Base-by-base conservation (phyloP, 768 basidiomycete species). In the Rhizopogon rudus region DNA sequence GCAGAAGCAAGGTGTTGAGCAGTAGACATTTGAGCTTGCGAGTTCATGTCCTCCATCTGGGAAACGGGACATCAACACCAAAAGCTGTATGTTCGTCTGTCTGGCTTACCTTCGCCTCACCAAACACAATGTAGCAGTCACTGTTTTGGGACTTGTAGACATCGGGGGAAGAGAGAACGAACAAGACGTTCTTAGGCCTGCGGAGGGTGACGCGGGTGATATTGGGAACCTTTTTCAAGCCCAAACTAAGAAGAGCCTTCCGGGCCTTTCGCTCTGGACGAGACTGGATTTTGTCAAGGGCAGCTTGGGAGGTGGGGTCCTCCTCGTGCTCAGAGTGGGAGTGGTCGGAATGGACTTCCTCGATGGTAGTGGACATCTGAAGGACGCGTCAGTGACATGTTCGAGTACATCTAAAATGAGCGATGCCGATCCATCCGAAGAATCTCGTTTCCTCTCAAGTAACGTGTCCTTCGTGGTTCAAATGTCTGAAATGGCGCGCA, bases 81-180 rank as follows among this genome's bases (percentile, higher is more conserved):
- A 41, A 16, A 52, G 5, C 3, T 25, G 44, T 37, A 35, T 22
- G 44, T 20, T 3, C 29, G 14, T 14, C 37, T n/a, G 20, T 39
- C n/a, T 13, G 20, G 16, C 45, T 5, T 45, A 88, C 88, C 84
- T 93, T 93, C 53, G 91, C 95, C 79, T 98, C 97, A 60, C 97
- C 97, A 65, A 98, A 99, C 60, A 99, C 94, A 69, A 99, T 93
- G 81, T 99, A 98, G 74, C 90, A 93, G 75, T 99, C 97, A 68
- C 92, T 93, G 76, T 93, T 94, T 42, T 89, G 86, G 49, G 91
- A 93, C 80, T 98, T 98, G 86, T 91, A 99, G 52, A 99, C 97
- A 61, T 99, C 97, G 39, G 97, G 97, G 50, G 87, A 78, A 52
- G 91, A 84, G 64, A 99, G 81, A 57, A 98, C 95, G 69, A 98